Base-by-base conservation (phyloP, 306 rosid species). In the Hippophae rhamnoides region DNA sequence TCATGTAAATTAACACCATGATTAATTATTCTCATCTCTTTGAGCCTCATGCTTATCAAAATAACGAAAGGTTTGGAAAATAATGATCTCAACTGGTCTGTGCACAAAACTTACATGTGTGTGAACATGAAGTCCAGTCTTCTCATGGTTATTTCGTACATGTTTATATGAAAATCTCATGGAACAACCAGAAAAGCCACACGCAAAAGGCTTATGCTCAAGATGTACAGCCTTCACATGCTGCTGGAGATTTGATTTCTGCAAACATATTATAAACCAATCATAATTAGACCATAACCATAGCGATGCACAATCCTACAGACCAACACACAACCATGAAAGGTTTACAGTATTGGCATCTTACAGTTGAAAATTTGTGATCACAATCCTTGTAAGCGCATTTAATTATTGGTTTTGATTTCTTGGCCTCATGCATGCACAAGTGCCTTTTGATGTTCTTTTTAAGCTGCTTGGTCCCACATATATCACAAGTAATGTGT, bases 81-180 rank as follows among this genome's bases (percentile, higher is more conserved):
- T 7, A 3, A 51, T 10, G 10, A 12, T 6, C 44, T 54, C 43
- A 7, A 23, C 26, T 44, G 8, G 18, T 62, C 41, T 6, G 23
- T 43, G 58, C 11, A 14, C 1, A 41, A 55, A 52, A 72, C 92
- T 85, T 77, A 92, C 98, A 56, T 48, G 50, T 53, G 74, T 52
- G 71, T 74, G 83, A 44, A 80, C 82, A 69, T 87, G 95, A 51
- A 52, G 57, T 3, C 75, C 84, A 1, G 75, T 78, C 62, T 80
- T 85, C 69, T 87, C 93, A 5, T 85, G 98, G 8, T 83, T 87
- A 52, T 92, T 89, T 74, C 98, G 70, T 43, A 92, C 98, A 1
- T 92, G 98, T 69, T 87, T 92, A 79, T 85, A 86, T 7, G 95
- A 76, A 54, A 92, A 92, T 57, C 89, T 87, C 96, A 79, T 73